phyloP scores from a whole-genome alignment of 805 yeast species.

The Debaryomyces prosopidis region DNA sequence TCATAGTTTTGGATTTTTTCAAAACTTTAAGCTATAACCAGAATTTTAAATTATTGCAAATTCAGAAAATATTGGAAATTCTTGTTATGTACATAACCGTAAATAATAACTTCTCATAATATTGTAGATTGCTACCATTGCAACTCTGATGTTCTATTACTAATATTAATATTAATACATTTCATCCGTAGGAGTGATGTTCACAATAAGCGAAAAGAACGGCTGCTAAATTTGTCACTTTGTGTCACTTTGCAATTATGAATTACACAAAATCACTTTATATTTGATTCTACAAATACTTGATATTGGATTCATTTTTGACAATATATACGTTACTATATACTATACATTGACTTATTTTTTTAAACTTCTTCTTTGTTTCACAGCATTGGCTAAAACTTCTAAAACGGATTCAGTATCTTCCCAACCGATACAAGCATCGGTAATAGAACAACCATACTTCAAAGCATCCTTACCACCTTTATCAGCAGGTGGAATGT shows the following conservation, averaged over 20 bases:
- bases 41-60: too few relatives aligned
- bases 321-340: too few relatives aligned
- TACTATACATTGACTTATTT: not conserved
- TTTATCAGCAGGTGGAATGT: conserved; percentile 65
- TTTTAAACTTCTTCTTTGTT: conserved; percentile 58
- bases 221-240: not conserved
- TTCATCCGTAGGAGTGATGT: too few relatives aligned
- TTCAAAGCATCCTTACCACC: conserved; percentile 73
- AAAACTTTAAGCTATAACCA: too few relatives aligned
- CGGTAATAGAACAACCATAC: conserved; percentile 96
- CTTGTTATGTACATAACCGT: too few relatives aligned
- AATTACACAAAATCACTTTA: not conserved
- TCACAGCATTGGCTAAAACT: conserved; percentile 76
- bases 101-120: too few relatives aligned
- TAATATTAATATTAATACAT: too few relatives aligned
- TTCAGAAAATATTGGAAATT: too few relatives aligned
- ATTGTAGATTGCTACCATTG: too few relatives aligned
- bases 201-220: too few relatives aligned
- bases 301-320: too few relatives aligned
- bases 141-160: too few relatives aligned
- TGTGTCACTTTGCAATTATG: not conserved
- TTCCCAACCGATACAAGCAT: conserved; percentile 94
- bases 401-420: conserved; percentile 72
- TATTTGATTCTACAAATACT: not conserved
- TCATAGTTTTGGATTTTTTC: not conserved